Conservation (phyloP, 2,329 filamentous ascomycete genomes). For the Aspergillus novofumigatus region DNA sequence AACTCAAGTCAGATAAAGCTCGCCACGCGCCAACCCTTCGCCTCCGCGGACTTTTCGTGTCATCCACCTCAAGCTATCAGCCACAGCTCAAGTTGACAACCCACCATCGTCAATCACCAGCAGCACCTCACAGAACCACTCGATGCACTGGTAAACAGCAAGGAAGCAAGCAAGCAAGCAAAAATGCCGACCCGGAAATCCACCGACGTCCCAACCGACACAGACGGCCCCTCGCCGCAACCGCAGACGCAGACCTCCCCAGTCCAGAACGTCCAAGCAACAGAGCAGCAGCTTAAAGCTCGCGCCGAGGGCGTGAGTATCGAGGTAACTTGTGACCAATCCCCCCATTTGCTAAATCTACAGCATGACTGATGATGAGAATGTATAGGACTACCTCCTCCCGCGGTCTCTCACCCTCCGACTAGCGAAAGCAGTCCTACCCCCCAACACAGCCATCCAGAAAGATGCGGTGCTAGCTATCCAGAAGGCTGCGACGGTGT, state of each 20-base stretch:
- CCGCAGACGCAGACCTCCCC: conserved; percentile 14
- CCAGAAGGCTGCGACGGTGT: conserved; percentile 63
- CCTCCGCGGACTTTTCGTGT: not conserved
- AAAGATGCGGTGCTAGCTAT: conserved; percentile 63
- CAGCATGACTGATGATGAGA: too few species aligned
- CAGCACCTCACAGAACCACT: not conserved
- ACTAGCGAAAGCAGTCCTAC: conserved; percentile 60
- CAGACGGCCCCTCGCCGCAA: conserved; percentile 12
- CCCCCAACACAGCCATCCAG: conserved; percentile 61
- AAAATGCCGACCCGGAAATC: conserved; percentile 36
- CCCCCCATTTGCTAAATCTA: too few species aligned
- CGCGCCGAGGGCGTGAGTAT: conserved; percentile 37
- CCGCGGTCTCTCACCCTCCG: conserved; percentile 60
- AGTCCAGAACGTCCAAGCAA: conserved; percentile 27
- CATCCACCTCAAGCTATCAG: not conserved
- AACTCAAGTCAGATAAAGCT: not conserved
- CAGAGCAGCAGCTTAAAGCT: conserved; percentile 38
- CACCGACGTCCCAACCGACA: conserved; percentile 20
- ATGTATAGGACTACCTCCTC: conserved; percentile 61
- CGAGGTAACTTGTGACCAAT: conserved; percentile 25
- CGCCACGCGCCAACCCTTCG: not conserved
- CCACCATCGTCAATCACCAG: not conserved
- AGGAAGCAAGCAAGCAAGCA: not conserved
- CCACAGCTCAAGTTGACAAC: not conserved
- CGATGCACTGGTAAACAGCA: not conserved